A percentile compares a stretch with the other conserved stretches of the same genome.
Conservation (phyloP, 352 stramenopile species). For the Achlya hypogyna region DNA sequence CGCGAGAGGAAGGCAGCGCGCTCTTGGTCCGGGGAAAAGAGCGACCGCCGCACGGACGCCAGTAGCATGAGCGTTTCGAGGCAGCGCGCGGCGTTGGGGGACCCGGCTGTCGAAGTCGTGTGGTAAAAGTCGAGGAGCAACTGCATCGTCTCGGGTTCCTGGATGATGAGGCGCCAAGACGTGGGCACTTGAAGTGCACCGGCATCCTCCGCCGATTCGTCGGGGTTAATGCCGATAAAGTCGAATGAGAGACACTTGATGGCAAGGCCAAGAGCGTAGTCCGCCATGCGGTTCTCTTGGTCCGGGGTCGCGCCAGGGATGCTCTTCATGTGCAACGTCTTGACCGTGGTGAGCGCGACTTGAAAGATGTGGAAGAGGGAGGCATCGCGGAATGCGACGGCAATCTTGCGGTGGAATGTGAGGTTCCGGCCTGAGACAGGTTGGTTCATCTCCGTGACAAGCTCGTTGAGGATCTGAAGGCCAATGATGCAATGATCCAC, state of each 20-base stretch:
- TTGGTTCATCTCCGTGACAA: slow-evolving; percentile 98
- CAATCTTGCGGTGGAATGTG: slow-evolving; percentile 96
- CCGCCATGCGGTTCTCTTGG: slow-evolving; percentile 89
- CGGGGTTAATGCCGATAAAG: slow-evolving; percentile 98
- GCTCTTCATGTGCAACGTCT: slow-evolving; percentile 90
- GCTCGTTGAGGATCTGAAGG: slow-evolving; percentile 95
- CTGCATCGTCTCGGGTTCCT: slow-evolving; percentile 90
- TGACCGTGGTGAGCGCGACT: slow-evolving; percentile 92
- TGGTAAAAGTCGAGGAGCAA: slow-evolving; percentile 97
- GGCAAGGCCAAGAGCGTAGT: slow-evolving; percentile 87
- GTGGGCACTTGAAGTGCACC: slow-evolving; percentile 96
- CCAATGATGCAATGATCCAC: slow-evolving; percentile 97
- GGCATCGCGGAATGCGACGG: slow-evolving; percentile 95
- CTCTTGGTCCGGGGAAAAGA: slow-evolving; percentile 96
- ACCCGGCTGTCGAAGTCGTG: slow-evolving; percentile 47
- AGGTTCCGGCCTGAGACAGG: slow-evolving; percentile 90
- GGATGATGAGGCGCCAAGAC: slow-evolving; percentile 91
- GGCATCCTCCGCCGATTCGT: slow-evolving; percentile 96
- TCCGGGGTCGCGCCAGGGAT: slow-evolving; percentile 62
- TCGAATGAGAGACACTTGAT: slow-evolving; percentile 97
- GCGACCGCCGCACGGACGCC: slow-evolving; percentile 90
- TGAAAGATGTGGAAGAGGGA: slow-evolving; percentile 95
- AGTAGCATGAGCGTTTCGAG: slow-evolving; percentile 96
- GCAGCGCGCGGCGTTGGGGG: slow-evolving; percentile 91
- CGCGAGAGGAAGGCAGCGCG: slow-evolving; percentile 88